Percentiles rank a stretch among this genome's conserved stretches.
Evolutionary conservation across 208 protist species (phyloP).

Genomic region (Wallacemonas sp.): DNA sequence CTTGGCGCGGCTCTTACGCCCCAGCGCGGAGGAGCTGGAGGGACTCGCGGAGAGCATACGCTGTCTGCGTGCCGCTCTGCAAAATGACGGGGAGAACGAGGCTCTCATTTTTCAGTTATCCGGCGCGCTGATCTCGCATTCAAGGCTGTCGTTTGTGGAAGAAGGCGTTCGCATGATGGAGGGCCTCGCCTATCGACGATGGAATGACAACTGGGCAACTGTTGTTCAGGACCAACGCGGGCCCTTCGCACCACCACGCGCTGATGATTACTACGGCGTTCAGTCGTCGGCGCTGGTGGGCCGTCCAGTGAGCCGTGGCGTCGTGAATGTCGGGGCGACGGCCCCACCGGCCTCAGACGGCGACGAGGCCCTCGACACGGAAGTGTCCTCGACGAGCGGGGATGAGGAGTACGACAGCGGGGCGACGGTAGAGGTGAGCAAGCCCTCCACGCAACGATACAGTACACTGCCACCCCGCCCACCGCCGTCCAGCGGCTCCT

Average conservation of each 20-base stretch:
- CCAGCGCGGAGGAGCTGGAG: constrained; percentile 42
- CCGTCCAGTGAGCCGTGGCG: not conserved
- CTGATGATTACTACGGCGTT: not conserved
- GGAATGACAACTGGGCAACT: constrained; percentile 39
- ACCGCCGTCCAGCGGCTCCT: not conserved
- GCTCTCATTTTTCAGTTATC: constrained; percentile 58
- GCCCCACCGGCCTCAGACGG: constrained; percentile 6
- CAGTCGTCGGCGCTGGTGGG: not conserved
- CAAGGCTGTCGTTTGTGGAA: constrained; percentile 35
- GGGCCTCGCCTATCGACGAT: constrained; percentile 44
- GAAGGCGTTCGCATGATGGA: constrained; percentile 77
- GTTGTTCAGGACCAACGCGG: constrained; percentile 12
- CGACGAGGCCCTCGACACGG: constrained; percentile 7
- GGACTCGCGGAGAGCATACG: constrained; percentile 49
- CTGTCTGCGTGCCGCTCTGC: constrained; percentile 25
- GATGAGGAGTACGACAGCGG: constrained; percentile 9
- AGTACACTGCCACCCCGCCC: not conserved
- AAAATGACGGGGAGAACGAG: constrained; percentile 24
- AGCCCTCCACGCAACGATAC: constrained; percentile 4
- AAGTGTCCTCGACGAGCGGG: constrained; percentile 18
- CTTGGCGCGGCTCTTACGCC: constrained; percentile 40
- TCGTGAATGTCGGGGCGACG: not conserved
- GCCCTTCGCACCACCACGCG: not conserved
- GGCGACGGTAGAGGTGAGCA: not conserved
- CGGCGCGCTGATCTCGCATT: constrained; percentile 65